Evolutionary conservation across 805 yeast species (phyloP), one percentile per base, ranked within the genome.

Genomic region (Sugiyamaella qingdaonensis): DNA sequence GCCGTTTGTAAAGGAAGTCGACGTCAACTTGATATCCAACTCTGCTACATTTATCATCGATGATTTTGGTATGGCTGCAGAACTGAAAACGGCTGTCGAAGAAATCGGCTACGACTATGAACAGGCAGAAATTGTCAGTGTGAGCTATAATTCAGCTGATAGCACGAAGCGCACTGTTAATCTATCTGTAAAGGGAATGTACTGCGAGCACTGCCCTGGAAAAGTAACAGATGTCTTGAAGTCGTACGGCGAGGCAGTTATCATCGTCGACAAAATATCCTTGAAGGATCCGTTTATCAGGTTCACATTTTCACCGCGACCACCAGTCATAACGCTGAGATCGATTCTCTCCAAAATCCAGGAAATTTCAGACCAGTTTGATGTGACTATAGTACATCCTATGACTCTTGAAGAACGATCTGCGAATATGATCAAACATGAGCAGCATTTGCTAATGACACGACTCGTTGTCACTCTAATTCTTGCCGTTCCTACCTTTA

Each of bases 131-230:
- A 67, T 72, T 4, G 73, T 72, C 32, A 74, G 73, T 46, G 73
- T 77, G 35, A 74, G 75, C 57, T 77, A 75, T 54, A 73, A 78
- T 0, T 73, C 78, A n/a, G 71, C 75, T 1, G 74, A 76, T 55
- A 74, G 73, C 41, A 72, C 68, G 44, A 72, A 85, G 2, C 74
- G 92, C 58, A 73, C 82, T 0, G 78, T 85, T 44, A 78, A 78
- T 54, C 69, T 86, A 51, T 73, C 71, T 42, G 73, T 85, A 8
- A 73, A 72, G 0, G 90, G 90, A 0, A 84, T 86, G 88, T 82
- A 68, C 64, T 86, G 92, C 68, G 78, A 74, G 58, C 80, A 82
- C 61, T 86, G 92, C 64, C 92, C 92, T 0, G 77, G 73, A 33
- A 64, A 74, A 1, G 74, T 86, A 31, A 77, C 75, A 61, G 67